Conservation (phyloP, 495 filamentous ascomycete genomes). For the Aspergillus sparsus region DNA sequence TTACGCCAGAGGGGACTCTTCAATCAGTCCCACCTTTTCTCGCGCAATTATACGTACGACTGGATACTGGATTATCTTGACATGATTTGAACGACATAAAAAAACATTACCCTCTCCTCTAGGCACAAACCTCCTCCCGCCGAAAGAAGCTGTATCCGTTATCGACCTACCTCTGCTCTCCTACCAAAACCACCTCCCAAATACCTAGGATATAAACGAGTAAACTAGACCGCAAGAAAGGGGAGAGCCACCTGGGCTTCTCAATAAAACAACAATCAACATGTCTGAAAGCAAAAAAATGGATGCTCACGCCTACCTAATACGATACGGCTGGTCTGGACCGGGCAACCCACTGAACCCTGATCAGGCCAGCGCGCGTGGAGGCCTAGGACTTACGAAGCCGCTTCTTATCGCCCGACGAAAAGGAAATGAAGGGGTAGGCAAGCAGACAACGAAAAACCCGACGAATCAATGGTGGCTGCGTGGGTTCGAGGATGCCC, state of each 20-base stretch:
- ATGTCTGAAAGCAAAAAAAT: constrained; percentile 39
- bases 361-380: constrained; percentile 59
- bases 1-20: no score
- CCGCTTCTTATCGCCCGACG: constrained; percentile 71
- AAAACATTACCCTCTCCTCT: no score
- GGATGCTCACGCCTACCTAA: constrained; percentile 70
- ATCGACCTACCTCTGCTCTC: no score
- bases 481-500: constrained; percentile 73
- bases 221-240: no score
- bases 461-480: constrained; percentile 77
- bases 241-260: not conserved
- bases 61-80: no score
- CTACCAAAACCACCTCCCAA: no score
- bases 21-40: no score
- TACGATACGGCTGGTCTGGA: constrained; percentile 77
- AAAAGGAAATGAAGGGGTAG: constrained; percentile 67
- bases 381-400: constrained; percentile 63
- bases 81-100: no score
- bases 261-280: constrained; percentile 7
- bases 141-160: no score
- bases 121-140: no score
- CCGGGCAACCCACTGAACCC: constrained; percentile 73
- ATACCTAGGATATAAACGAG: no score
- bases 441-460: constrained; percentile 64
- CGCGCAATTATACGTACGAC: no score